phyloP scores from a whole-genome alignment of 768 basidiomycete species.

The Lentinula sp. region DNA sequence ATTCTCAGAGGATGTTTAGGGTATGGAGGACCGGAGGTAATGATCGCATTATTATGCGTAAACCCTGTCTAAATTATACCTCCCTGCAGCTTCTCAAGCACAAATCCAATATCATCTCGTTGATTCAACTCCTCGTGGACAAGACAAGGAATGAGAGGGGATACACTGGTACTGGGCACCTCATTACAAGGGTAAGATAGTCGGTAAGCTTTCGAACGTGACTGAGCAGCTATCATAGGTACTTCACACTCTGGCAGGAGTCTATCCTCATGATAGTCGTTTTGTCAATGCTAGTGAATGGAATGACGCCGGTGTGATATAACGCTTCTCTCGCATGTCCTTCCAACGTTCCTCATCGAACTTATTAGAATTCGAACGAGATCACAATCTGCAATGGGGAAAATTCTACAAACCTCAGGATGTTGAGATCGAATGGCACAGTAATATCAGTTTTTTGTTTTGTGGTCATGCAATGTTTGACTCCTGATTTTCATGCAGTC shows the following conservation, averaged over 20 bases:
- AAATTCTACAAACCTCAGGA: slow-evolving; percentile 71
- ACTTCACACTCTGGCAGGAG: slow-evolving; percentile 65
- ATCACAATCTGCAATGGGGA: slow-evolving; percentile 75
- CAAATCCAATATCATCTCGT: slow-evolving; percentile 54
- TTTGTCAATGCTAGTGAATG: slow-evolving; percentile 83
- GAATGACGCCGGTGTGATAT: slow-evolving; percentile 59
- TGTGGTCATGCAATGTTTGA: neutral
- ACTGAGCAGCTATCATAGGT: neutral
- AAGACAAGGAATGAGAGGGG: slow-evolving; percentile 87
- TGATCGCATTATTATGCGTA: slow-evolving; percentile 15
- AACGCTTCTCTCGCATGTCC: neutral
- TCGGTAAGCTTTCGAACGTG: too few species aligned
- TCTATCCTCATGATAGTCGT: slow-evolving; percentile 73
- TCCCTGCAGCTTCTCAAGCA: slow-evolving; percentile 57
- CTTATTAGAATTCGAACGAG: slow-evolving; percentile 50
- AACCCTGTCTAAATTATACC: neutral
- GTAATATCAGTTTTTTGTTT: slow-evolving; percentile 27
- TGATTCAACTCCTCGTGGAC: slow-evolving; percentile 64
- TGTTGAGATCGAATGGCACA: slow-evolving; percentile 85
- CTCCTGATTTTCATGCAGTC: slow-evolving; percentile 28
- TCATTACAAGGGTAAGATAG: slow-evolving; percentile 56
- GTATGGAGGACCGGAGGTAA: slow-evolving; percentile 59
- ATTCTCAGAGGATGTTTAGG: slow-evolving; percentile 81
- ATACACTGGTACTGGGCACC: slow-evolving; percentile 71
- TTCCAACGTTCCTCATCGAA: slow-evolving; percentile 1